Evolutionary conservation across 108 stramenopile species (phyloP).

Genomic region (Cyclotella kingstonii): DNA sequence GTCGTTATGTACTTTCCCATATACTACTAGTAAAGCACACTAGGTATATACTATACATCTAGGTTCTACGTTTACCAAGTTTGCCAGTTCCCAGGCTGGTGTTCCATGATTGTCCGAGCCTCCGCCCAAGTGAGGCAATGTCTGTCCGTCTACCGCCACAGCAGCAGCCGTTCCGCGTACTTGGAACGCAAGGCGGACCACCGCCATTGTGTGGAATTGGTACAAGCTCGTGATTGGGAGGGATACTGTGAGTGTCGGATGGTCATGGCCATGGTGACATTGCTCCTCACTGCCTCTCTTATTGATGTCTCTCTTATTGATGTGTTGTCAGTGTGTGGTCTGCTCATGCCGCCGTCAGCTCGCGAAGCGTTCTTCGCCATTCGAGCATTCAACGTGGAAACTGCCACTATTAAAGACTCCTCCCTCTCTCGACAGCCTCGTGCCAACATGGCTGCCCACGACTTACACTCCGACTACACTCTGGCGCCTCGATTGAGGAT

Average conservation of each 20-base stretch:
- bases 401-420: slow-evolving; percentile 73
- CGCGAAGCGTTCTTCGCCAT: slow-evolving; percentile 67
- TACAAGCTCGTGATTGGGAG: slow-evolving; percentile 71
- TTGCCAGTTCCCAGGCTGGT: too few relatives aligned
- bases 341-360: slow-evolving; percentile 65
- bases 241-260: slow-evolving; percentile 63
- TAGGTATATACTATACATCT: too few relatives aligned
- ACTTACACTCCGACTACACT: slow-evolving; percentile 6
- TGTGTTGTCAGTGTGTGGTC: slow-evolving; percentile 60
- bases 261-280: too few relatives aligned
- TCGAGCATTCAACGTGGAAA: slow-evolving; percentile 79
- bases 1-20: too few relatives aligned
- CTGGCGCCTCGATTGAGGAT: slow-evolving; percentile 61
- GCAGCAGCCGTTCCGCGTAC: slow-evolving; percentile 48
- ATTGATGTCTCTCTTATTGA: neutral
- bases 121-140: too few relatives aligned
- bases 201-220: slow-evolving; percentile 81
- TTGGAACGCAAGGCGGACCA: too few relatives aligned
- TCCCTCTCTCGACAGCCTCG: slow-evolving; percentile 24
- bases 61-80: too few relatives aligned
- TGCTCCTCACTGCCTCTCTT: neutral
- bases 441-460: neutral
- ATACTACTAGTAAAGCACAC: too few relatives aligned
- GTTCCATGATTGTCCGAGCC: too few relatives aligned
- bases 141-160: neutral